Conservation (phyloP, 176 grass and related monocot genomes). For the Oropetium thomaeum region DNA sequence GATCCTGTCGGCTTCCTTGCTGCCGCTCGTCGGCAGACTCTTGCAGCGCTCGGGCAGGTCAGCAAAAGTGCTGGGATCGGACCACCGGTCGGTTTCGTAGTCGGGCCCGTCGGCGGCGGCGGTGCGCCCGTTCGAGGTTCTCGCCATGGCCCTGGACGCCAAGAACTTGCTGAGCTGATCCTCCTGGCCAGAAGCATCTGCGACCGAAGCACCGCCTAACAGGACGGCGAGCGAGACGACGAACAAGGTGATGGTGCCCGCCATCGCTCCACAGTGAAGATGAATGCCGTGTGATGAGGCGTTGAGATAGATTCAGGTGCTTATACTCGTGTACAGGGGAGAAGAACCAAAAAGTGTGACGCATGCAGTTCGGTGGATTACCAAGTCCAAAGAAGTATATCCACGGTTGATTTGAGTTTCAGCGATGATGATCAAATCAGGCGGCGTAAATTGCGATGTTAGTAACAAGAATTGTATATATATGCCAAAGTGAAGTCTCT, state of each 20-base stretch:
- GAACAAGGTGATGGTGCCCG: not conserved
- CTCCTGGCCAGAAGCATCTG: conserved; percentile 24
- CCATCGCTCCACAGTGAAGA: conserved; percentile 7
- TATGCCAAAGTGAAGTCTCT: not conserved
- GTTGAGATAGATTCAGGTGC: not conserved
- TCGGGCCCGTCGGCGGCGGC: no score
- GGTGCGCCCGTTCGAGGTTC: not conserved
- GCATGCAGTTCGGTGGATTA: not conserved
- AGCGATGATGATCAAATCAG: not conserved
- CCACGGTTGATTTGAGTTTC: not conserved
- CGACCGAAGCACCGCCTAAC: not conserved
- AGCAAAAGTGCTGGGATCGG: not conserved
- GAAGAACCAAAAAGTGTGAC: not conserved
- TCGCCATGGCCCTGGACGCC: conserved; percentile 1
- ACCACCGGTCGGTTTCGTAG: conserved; percentile 9
- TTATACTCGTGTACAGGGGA: not conserved
- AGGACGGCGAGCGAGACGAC: not conserved
- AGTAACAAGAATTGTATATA: not conserved
- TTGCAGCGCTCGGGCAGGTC: conserved; percentile 2
- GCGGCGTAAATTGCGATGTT: conserved; percentile 9
- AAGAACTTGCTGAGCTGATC: conserved; percentile 22
- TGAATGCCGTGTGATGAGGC: not conserved
- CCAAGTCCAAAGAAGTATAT: not conserved
- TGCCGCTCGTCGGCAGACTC: conserved; percentile 9
- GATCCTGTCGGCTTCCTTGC: conserved; percentile 53